A percentile compares a stretch with the other conserved stretches of the same genome.
phyloP scores from a whole-genome alignment of 2,329 filamentous ascomycete species.

The Calonectria hongkongensis region DNA sequence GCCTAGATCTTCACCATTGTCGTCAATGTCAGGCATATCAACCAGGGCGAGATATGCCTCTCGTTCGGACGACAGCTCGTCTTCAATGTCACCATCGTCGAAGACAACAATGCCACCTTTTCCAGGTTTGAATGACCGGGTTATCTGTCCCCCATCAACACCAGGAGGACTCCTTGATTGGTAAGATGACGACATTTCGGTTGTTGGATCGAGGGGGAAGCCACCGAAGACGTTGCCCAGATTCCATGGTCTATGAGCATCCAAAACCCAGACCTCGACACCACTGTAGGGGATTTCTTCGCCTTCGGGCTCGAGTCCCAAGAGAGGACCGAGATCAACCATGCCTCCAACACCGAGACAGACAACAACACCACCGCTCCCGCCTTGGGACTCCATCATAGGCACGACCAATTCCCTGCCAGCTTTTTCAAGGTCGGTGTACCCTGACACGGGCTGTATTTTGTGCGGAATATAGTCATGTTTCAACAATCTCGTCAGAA shows the following conservation, averaged over 20 bases:
- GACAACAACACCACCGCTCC: conserved; percentile 90
- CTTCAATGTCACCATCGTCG: conserved; percentile 96
- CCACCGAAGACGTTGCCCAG: conserved; percentile 94
- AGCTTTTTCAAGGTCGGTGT: conserved; percentile 88
- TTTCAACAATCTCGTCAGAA: conserved; percentile 93
- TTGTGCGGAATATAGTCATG: conserved; percentile 99
- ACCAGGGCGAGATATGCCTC: conserved; percentile 90
- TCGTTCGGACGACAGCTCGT: conserved; percentile 83
- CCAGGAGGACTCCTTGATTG: conserved; percentile 76
- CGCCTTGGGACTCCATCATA: conserved; percentile 90
- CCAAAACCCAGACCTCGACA: conserved; percentile 97
- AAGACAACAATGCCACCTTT: conserved; percentile 94
- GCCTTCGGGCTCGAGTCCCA: conserved; percentile 81
- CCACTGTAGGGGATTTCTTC: conserved; percentile 83
- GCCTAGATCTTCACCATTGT: conserved; percentile 79
- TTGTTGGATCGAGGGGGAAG: conserved; percentile 72
- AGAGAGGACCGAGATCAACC: conserved; percentile 87
- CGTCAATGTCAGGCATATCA: conserved; percentile 93
- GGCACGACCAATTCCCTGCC: conserved; percentile 87
- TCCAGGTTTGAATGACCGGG: conserved; percentile 82
- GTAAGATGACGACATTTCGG: conserved; percentile 67
- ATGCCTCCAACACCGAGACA: conserved; percentile 95
- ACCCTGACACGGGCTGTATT: conserved; percentile 95
- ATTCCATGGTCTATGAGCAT: conserved; percentile 95
- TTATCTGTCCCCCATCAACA: conserved; percentile 83